Evolutionary conservation across 2,329 filamentous ascomycete genomes (phyloP).

Genomic region (Chaetothyriales sp.): DNA sequence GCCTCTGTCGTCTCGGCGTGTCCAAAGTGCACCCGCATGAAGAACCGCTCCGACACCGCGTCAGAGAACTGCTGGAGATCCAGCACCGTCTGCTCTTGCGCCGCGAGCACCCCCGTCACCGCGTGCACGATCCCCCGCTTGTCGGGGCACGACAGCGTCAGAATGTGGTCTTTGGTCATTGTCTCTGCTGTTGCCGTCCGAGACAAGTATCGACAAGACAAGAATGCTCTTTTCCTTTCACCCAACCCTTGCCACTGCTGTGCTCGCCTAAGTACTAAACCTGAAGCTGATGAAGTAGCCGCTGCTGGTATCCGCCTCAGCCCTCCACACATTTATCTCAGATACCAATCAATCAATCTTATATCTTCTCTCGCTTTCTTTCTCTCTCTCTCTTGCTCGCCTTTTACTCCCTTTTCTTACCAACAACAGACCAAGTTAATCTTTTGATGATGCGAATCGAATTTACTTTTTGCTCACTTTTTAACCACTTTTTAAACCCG

Average conservation of each 20-base stretch:
- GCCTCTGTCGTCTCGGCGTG: slow-evolving; percentile 39
- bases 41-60: slow-evolving; percentile 59
- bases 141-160: slow-evolving; percentile 74
- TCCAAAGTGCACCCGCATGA: slow-evolving; percentile 78
- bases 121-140: slow-evolving; percentile 74
- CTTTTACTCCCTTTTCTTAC: neutral
- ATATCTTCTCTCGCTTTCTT: neutral
- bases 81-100: slow-evolving; percentile 63
- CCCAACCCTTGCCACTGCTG: neutral
- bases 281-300: neutral
- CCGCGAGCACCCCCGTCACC: slow-evolving; percentile 63
- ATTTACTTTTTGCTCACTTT: no score
- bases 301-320: neutral
- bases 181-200: neutral
- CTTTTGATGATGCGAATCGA: no score
- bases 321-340: neutral
- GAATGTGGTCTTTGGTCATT: slow-evolving; percentile 43
- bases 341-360: neutral
- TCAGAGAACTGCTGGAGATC: slow-evolving; percentile 78
- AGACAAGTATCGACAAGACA: neutral
- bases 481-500: no score
- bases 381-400: neutral
- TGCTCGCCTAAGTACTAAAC: neutral
- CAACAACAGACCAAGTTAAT: no score
- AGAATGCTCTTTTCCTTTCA: neutral